Base-by-base conservation (phyloP, 1,139 yeast species). In the Ogataea hybrid region DNA sequence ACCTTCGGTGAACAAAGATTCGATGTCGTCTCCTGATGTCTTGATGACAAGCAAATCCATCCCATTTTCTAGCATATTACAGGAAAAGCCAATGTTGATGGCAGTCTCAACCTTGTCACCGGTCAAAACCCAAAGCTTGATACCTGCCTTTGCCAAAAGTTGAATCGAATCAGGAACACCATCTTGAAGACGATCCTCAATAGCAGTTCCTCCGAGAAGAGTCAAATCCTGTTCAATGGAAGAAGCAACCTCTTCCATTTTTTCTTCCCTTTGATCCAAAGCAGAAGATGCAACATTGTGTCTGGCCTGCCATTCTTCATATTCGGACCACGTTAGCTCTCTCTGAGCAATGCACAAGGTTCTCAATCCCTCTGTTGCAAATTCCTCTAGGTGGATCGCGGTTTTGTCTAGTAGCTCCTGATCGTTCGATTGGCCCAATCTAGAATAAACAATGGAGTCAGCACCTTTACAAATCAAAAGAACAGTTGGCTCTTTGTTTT, bases 51-150 rank as follows among this genome's bases (percentile, higher is more conserved):
- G 66, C 42, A 92, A 69, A 56, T 87, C 84, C 98, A 92, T 92
- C 30, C 81, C 86, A 54, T 79, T 87, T 49, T 85, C 88, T 49
- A 92, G 72, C 51, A 92, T 70, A 57, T 92, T 92, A 72, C 97
- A 92, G 10, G 97, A 88, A 61, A 88, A 92, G 5, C 98, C 98
- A 69, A 92, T 92, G 60, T 92, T 92, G 59, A 92, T 92, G 8
- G 98, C 98, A 25, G 98, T 92, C 67, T 92, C 98, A 37, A 92
- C 94, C 67, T 90, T 86, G 65, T 92, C 98, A 64, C 98, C 98
- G 14, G 98, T 92, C 44, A 92, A 73, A 29, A 92, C 97, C 98
- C 98, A 92, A 42, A 92, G 70, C 64, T 92, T 92, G 53, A 92
- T 85, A 57, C 98, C 98, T 7, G 97, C 97, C 53, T 82, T 77